These are phyloP conservation scores for Saccharomycopsis sp. DNA, from an alignment of 805 yeast species.

Conservation along the genomic window DNA sequence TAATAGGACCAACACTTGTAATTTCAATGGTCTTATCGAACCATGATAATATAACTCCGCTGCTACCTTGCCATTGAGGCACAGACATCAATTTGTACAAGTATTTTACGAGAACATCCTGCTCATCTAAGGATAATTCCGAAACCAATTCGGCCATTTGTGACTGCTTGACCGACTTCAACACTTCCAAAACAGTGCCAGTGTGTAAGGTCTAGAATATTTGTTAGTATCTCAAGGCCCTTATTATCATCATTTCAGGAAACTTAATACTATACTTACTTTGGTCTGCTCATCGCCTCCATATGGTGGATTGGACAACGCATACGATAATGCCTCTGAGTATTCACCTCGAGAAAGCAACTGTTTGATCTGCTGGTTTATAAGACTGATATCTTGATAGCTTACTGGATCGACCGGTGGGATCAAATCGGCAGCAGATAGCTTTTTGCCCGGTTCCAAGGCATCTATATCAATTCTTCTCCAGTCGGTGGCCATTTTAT, in stretches of 20 bases:
- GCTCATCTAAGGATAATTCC: constrained; percentile 54
- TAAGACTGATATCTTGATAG: constrained; percentile 46
- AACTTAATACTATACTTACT: constrained; percentile 21
- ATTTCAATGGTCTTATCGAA: constrained; percentile 80
- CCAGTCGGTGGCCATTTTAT: constrained; percentile 45
- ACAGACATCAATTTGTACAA: constrained; percentile 80
- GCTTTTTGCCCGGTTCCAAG: constrained; percentile 72
- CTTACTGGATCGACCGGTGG: constrained; percentile 48
- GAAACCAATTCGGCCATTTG: constrained; percentile 62
- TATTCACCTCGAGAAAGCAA: constrained; percentile 67
- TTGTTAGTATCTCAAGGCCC: constrained; percentile 2
- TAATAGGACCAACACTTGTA: constrained; percentile 85
- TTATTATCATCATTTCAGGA: background rate
- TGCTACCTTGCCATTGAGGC: constrained; percentile 73
- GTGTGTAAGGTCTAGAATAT: constrained; percentile 32
- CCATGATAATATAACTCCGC: constrained; percentile 85
- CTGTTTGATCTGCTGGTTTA: constrained; percentile 53
- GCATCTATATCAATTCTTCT: constrained; percentile 94
- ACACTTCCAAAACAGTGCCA: constrained; percentile 58
- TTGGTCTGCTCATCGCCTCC: constrained; percentile 60
- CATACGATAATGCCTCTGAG: constrained; percentile 54
- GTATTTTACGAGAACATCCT: constrained; percentile 74
- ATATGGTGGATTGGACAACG: constrained; percentile 75
- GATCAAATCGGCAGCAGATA: constrained; percentile 56
- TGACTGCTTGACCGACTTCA: constrained; percentile 57